A percentile compares a stretch with the other conserved stretches of the same genome.
Conservation (phyloP, 1,284 basidiomycete genomes). For the Vanrija sp. region DNA sequence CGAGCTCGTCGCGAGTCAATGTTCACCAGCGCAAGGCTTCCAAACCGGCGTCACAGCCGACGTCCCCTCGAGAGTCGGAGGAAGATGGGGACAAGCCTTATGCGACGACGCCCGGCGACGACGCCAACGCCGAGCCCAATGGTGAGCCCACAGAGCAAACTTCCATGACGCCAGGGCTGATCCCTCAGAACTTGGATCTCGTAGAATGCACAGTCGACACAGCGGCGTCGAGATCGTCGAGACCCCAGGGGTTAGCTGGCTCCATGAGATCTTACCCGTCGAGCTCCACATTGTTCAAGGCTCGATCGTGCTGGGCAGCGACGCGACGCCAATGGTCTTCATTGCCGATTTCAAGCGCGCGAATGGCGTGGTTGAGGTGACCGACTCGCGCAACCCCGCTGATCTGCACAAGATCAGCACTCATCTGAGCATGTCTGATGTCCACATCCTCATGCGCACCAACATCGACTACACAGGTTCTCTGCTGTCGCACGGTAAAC, state of each 20-base stretch:
- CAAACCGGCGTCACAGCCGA: background rate
- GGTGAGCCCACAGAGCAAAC: conserved; percentile 3
- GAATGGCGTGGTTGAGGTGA: conserved; percentile 71
- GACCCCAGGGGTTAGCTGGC: conserved; percentile 31
- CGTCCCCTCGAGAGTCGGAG: background rate
- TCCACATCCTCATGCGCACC: conserved; percentile 64
- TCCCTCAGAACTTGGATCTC: background rate
- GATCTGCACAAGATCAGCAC: conserved; percentile 77
- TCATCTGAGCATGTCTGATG: conserved; percentile 64
- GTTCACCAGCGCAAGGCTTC: conserved; percentile 5
- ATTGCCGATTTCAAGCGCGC: conserved; percentile 71
- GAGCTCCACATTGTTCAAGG: conserved; percentile 70
- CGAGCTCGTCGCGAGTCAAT: background rate
- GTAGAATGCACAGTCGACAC: background rate
- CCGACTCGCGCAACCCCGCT: conserved; percentile 67
- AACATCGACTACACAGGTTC: conserved; percentile 70
- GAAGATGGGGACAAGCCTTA: background rate
- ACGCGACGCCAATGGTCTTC: conserved; percentile 73
- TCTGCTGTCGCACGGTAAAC: conserved; percentile 63
- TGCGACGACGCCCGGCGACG: background rate
- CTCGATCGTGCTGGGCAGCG: conserved; percentile 74
- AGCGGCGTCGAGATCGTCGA: background rate
- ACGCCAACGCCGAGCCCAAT: background rate
- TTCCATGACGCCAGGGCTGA: no score
- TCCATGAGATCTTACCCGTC: conserved; percentile 72